Evolutionary conservation across 1,284 basidiomycete species (phyloP), one percentile per base, ranked within the genome.

Genomic region (Malassezia sympodialis): DNA sequence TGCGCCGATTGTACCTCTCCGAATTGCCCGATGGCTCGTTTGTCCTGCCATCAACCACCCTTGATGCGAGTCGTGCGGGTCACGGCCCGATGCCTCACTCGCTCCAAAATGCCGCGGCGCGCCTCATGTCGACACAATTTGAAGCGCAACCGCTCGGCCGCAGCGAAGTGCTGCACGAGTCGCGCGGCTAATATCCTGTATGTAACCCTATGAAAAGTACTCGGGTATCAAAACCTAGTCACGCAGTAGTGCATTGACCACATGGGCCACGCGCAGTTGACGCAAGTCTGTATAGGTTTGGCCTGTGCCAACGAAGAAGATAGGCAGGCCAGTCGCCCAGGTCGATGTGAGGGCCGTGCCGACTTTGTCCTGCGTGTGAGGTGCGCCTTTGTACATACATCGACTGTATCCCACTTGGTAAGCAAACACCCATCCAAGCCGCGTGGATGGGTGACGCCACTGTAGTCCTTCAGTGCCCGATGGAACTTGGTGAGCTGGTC

Each of bases 1-100:
- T 90, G 26, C 82, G 85, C 59, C 80, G 87, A 31, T 78, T 90
- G 26, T 90, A 88, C 76, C 80, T 90, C 19, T 58, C 67, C 10
- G 63, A 69, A 32, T 57, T 60, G 49, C 87, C 88, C 11, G 47
- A 79, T 84, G 60, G 75, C 80, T 43, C 69, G 84, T 53, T 81
- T 81, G 53, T 60, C 40, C 19, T 68, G 53, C 68, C 69, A 3
- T 66, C 65, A 21, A 24, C 35, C 5, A 72, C 69, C 15, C 52
- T 72, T 23, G 69, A 72, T 53, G 40, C 26, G 0, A 21, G 50
- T 31, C 63, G 41, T 40, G 32, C 43, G 23, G 55, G 55, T 39
- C 35, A 34, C 15, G 47, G 37, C 23, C 48, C 54, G 21, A 30
- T 57, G 43, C 55, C 55, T 4, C 50, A 47, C 40, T 45, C 55